These are phyloP conservation scores for Kodamaea plutei DNA, from an alignment of 1,139 yeast species.

Conservation along the genomic window DNA sequence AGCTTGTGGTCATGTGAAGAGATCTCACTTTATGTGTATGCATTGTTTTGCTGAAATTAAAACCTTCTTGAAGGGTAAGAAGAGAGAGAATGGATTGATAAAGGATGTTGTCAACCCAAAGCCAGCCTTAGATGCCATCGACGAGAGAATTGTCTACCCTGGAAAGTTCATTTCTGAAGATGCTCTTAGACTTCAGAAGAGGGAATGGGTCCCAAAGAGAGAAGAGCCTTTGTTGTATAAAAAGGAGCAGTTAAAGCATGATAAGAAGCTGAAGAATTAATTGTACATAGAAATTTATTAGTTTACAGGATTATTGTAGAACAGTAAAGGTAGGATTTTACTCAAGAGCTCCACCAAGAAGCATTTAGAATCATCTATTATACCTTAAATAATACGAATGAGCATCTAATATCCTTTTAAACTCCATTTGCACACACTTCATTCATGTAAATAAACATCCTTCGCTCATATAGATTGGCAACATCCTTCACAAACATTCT, in stretches of 20 bases:
- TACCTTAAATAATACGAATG: no score
- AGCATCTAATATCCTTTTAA: no score
- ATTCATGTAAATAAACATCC: no score
- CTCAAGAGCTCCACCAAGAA: no score
- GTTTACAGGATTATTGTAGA: no score
- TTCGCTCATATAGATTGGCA: no score
- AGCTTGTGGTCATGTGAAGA: constrained; percentile 87
- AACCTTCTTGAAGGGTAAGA: constrained; percentile 58
- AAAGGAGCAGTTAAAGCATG: constrained; percentile 21
- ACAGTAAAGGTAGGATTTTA: no score
- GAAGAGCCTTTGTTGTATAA: constrained; percentile 33
- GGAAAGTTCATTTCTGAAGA: constrained; percentile 54
- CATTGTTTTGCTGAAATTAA: constrained; percentile 82
- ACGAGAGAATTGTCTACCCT: constrained; percentile 69
- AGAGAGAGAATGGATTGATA: constrained; percentile 22
- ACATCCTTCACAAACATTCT: no score
- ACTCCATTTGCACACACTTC: no score
- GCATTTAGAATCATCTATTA: no score
- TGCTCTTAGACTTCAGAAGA: constrained; percentile 40
- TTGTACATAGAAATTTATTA: background rate
- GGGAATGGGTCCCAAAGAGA: constrained; percentile 59
- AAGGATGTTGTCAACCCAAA: constrained; percentile 36
- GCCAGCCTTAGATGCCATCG: constrained; percentile 56
- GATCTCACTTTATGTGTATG: constrained; percentile 91
- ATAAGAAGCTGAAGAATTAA: constrained; percentile 12